Conservation (phyloP, 2,329 filamentous ascomycete species). For the Fonsecaea erecta region DNA sequence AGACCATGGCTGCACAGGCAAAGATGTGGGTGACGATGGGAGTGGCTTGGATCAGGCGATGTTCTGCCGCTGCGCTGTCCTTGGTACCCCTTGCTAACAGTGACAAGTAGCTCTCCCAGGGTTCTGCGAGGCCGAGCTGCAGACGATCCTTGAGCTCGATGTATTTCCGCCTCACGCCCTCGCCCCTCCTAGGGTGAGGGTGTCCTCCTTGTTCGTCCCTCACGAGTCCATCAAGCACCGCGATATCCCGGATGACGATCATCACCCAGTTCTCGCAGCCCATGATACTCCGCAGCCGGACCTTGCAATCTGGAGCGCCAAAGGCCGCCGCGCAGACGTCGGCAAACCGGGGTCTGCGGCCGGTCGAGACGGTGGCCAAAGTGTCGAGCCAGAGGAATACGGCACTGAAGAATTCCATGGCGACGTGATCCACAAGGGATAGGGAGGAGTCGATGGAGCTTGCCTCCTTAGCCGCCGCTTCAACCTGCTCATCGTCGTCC, state of each 20-base stretch:
- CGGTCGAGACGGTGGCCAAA: conserved; percentile 3
- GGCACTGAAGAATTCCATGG: conserved; percentile 12
- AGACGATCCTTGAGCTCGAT: conserved; percentile 1
- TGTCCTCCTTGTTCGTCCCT: not conserved
- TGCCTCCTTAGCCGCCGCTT: not conserved
- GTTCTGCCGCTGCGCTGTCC: not conserved
- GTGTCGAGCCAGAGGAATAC: conserved; percentile 15
- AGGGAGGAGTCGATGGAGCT: conserved; percentile 6
- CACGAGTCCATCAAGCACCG: not conserved
- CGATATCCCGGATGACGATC: conserved; percentile 12
- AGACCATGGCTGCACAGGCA: not conserved
- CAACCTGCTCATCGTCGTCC: not conserved
- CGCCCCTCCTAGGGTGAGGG: not conserved
- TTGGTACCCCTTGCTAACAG: not conserved
- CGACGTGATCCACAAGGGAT: conserved; percentile 4
- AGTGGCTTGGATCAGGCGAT: not conserved
- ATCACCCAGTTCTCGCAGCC: conserved; percentile 16
- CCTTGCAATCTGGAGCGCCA: not conserved
- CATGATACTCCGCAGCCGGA: conserved; percentile 11
- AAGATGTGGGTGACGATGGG: not conserved
- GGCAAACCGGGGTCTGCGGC: conserved; percentile 2
- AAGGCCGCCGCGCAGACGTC: not conserved
- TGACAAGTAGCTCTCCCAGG: conserved; percentile 2
- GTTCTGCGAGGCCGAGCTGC: not conserved
- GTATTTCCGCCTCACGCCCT: not conserved